Base-by-base conservation (phyloP, 2,329 filamentous ascomycete species). In the Lomentospora prolificans region DNA sequence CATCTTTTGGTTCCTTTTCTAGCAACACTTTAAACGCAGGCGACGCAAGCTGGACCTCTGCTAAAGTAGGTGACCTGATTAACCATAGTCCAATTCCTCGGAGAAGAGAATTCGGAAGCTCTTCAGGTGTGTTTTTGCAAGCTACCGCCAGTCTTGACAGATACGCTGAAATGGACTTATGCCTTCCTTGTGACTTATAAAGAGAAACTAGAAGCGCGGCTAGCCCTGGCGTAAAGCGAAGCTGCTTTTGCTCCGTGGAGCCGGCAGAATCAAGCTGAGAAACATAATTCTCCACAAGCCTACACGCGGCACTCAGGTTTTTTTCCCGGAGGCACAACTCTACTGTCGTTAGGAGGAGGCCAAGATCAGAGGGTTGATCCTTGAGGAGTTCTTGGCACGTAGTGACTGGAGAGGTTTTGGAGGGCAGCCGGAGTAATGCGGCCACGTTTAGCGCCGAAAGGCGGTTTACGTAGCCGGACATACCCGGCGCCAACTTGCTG, bases 1-100 rank as follows among this genome's bases (percentile, higher is more conserved):
- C 79, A 62, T 95, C 89, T 39, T 74, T 74, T n/a, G 79, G 74
- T 44, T 90, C 78, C 57, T 83, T 76, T 2, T 80, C 71, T 60
- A 86, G 80, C 10, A 97, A 77, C 51, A 79, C 79, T 53, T 81
- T 78, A 69, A 97, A 97, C 6, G 94, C 85, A n/a, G 87, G 80
- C 3, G 84, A 84, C 0, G 94, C 91, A 0, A 82, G 75, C 12
- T 77, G 69, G 25, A 90, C 73, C 61, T 96, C 88, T 14, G 85
- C 78, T 1, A 76, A 67, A 51, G 85, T 80, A 5, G 85, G 80
- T 0, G 89, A 95, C 61, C 86, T 83, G 51, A 96, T 81, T 8
- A 97, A 80, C 51, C 90, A 85, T 44, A 86, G 79, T n/a, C 89
- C 92, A 6, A 91, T 90, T 55, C 90, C 89, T 57, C 85, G 84